Conservation (phyloP, 768 basidiomycete species). For the Auriscalpium microsporum region DNA sequence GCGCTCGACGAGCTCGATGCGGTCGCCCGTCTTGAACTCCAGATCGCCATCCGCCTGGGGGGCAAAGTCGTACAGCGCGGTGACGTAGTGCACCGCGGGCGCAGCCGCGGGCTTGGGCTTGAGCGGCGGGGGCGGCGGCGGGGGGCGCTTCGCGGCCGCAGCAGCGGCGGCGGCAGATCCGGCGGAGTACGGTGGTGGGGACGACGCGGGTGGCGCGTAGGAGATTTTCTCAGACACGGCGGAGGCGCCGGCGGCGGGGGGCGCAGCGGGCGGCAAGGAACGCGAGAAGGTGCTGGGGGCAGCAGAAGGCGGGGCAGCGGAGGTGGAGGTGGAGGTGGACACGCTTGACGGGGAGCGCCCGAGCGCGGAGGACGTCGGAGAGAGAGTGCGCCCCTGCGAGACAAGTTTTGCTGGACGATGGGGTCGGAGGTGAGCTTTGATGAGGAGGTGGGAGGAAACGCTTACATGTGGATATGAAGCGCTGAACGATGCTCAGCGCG, state of each 20-base stretch:
- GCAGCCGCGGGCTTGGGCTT: conserved; percentile 90
- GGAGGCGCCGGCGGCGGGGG: not conserved
- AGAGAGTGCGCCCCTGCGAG: too few species aligned
- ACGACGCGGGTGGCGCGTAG: conserved; percentile 7
- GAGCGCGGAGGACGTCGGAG: not conserved
- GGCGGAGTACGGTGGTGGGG: conserved; percentile 32
- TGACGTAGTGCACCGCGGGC: conserved; percentile 65
- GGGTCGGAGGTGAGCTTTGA: not conserved
- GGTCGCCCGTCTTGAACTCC: conserved; percentile 81
- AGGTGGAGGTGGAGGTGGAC: conserved; percentile 40
- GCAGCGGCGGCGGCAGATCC: conserved; percentile 21
- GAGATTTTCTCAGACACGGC: too few species aligned
- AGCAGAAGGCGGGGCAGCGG: conserved; percentile 13
- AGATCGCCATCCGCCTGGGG: conserved; percentile 95
- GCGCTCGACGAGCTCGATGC: conserved; percentile 83
- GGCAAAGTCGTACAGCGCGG: conserved; percentile 90
- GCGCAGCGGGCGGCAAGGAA: conserved; percentile 33
- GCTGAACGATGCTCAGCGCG: conserved; percentile 71
- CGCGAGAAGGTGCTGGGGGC: conserved; percentile 30
- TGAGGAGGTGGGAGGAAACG: conserved; percentile 6
- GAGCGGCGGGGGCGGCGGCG: conserved; percentile 87
- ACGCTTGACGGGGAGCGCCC: conserved; percentile 43
- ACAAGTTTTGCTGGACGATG: not conserved
- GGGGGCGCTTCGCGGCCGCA: conserved; percentile 58
- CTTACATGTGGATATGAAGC: conserved; percentile 80